Base-by-base conservation (phyloP, 345 rosid genomes). In the Murraya paniculata region DNA sequence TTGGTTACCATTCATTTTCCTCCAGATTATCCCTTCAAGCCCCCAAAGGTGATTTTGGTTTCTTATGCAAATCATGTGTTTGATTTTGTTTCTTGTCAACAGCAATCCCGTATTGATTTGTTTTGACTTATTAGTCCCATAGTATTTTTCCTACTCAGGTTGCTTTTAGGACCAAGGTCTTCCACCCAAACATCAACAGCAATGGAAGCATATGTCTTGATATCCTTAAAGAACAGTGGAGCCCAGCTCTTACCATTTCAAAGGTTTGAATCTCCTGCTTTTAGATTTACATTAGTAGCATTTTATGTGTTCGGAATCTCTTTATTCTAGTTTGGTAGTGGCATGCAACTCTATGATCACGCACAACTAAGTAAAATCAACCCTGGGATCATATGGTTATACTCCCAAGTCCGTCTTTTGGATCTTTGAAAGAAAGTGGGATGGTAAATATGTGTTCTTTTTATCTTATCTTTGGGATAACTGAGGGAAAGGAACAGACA, bases 201-300 rank as follows among this genome's bases (percentile, higher is more conserved):
- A 84, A 84, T n/a, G 89, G 89, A 71, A 86, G 82, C 76, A 86
- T 86, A 36, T 86, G 87, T 72, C 80, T 86, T 27, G 89, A 86
- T 57, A 86, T 86, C 53, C 87, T 86, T 2, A 86, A 86, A 64
- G 89, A 86, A 72, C 87, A 86, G 33, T 86, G 89, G 89, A 86
- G 87, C 58, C 89, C 89, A 35, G 89, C 89, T 31, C 89, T 86
- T 45, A 86, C 89, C 60, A 84, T 86, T 36, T 86, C 89, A 1
- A 86, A 86, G 89, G 86, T 83, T 55, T 75, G 77, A 71, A 22
- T 59, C 59, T 33, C 7, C 27, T 50, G 0, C 58, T n/a, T 2
- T 19, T 11, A 3, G 10, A 10, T 9, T 60, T 53, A 25, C 22
- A 5, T 24, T 27, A 5, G 10, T 36, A 27, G 27, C 7, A 11